Evolutionary conservation across 345 rosid species (phyloP), one percentile per base, ranked within the genome.

Genomic region (Bruguiera parviflora): DNA sequence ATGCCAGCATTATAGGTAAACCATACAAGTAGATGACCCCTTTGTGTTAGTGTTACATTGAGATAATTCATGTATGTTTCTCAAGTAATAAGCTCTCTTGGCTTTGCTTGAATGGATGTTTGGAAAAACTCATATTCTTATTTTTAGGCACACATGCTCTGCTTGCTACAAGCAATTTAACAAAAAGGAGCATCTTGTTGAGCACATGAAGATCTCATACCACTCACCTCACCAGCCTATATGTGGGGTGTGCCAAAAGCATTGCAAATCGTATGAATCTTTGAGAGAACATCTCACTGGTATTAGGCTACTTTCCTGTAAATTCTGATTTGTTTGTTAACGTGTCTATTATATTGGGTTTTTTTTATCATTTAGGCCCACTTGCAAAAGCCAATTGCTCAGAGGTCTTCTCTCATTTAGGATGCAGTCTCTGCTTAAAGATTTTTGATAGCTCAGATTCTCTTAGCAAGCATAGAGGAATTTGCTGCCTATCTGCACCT

Each of bases 81-180:
- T 43, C 49, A 13, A 43, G 49, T 43, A 43, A 13, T 43, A 18
- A 37, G 21, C 25, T 57, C 6, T 56, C n/a, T 16, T 24, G 21
- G 49, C 13, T 25, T 68, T 32, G 5, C 8, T 37, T 60, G 35
- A 20, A 55, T 56, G 22, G 19, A 4, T 46, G 46, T 25, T 58
- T 68, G 31, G n/a, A 32, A 56, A 37, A 39, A 33, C 9, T 25
- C 53, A 8, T 22, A 3, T 63, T 53, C 57, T 2, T 59, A 43
- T 43, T 65, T 18, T 21, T 78, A 92, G 96, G 85, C 78, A 89
- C 80, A 84, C 47, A 73, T 92, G 91, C 71, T 75, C 77, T 31
- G 96, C 94, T 35, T 92, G 96, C 83, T 85, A 68, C 83, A 85
- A 84, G 84, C 86, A 88, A 75, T 92, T 79, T 65, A 89, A 86